A percentile compares a stretch with the other conserved stretches of the same genome.
phyloP scores from a whole-genome alignment of 2,329 filamentous ascomycete genomes.

The Myriosclerotinia scirpicola region DNA sequence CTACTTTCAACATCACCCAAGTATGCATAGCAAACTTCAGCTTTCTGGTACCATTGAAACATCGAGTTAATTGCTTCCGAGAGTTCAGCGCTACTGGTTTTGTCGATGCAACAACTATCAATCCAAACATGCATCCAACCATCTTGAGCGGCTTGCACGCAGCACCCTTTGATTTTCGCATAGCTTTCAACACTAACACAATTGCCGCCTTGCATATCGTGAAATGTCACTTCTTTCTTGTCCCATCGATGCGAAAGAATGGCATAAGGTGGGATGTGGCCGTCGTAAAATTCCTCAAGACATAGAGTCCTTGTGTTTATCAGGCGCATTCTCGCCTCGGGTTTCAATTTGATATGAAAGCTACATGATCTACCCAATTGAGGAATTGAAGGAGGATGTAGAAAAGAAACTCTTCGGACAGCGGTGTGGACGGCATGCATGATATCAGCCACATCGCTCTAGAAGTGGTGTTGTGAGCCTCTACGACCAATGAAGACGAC shows the following conservation, averaged over 20 bases:
- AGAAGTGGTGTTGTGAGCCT: too few relatives aligned
- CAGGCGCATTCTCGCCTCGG: background rate
- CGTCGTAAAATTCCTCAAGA: constrained; percentile 1
- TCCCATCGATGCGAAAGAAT: constrained; percentile 46
- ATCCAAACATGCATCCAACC: constrained; percentile 17
- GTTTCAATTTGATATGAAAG: too few relatives aligned
- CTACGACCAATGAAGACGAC: too few relatives aligned
- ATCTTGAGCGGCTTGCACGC: constrained; percentile 2
- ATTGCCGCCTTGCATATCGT: constrained; percentile 25
- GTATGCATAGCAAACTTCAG: constrained; percentile 26
- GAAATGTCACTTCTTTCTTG: constrained; percentile 40
- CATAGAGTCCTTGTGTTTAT: background rate
- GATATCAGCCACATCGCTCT: too few relatives aligned
- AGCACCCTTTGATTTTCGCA: background rate
- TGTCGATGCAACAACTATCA: constrained; percentile 28
- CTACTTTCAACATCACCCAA: constrained; percentile 18
- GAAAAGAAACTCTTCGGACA: too few relatives aligned
- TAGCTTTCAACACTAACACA: background rate
- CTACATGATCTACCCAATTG: too few relatives aligned
- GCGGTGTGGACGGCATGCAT: too few relatives aligned
- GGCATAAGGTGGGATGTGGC: constrained; percentile 33
- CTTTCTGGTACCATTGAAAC: constrained; percentile 25
- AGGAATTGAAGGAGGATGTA: too few relatives aligned
- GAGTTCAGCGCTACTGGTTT: constrained; percentile 22
- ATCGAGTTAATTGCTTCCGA: constrained; percentile 25